Evolutionary conservation across 1,284 basidiomycete species (phyloP), one percentile per base, ranked within the genome.

Genomic region (Microbotryum violaceum): DNA sequence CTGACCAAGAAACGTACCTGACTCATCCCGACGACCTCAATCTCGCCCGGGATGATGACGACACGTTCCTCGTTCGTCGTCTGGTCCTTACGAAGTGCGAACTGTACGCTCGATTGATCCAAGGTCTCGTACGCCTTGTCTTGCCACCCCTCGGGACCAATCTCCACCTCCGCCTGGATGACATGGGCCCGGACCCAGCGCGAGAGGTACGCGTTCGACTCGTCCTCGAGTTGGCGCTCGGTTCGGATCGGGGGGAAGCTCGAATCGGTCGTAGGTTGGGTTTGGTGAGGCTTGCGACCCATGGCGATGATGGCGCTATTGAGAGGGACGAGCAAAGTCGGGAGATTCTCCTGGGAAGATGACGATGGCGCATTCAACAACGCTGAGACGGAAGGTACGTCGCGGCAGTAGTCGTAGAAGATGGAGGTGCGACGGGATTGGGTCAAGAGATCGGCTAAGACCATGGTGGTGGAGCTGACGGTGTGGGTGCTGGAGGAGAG

Each of bases 221-320:
- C 73, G 60, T 88, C 84, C 54, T 81, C 83, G 68, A 87, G 82
- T 58, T 84, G 76, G 59, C 87, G 83, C 1, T 83, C 79, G 16
- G 87, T 79, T 6, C 79, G 75, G 29, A 82, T 76, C 0, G 76
- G 80, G 23, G 78, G 77, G n/a, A 80, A 77, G 0, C 71, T 63
- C 10, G 74, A 64, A 14, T 68, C 71, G 7, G 81, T 85, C 79
- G 67, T 87, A 57, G 56, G 49, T 48, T 58, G 52, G 44, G 57
- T 46, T 45, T 57, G 84, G 75, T 75, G 89, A 84, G 88, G 88
- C 75, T 88, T 89, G 68, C 82, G 77, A 3, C 81, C 74, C 45
- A 89, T 76, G 5, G 83, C 82, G 81, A 89, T 85, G n/a, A 89
- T 82, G 6, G 87, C 88, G 75, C 85, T 86, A 74, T 89, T 89